These are phyloP conservation scores for bread wheat (Triticum aestivum) DNA, from an alignment of 176 grass and related monocot genomes.

Conservation along the genomic window IWGSC_CS_RefSeq_v2.1 NC_057801.1:54879888-54880387, in stretches of 20 bases:
- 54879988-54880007: background rate
- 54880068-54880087: background rate
- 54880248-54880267: conserved; percentile 78
- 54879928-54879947: background rate
- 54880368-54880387: conserved; percentile 35
- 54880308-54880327: conserved; percentile 86
- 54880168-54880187: conserved; percentile 18
- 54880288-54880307: conserved; percentile 83
- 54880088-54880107: background rate
- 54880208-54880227: conserved; percentile 68
- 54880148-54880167: background rate
- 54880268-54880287: conserved; percentile 81
- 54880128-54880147: background rate
- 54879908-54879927: background rate
- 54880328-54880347: conserved; percentile 63
- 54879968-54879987: conserved; percentile 7
- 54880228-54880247: conserved; percentile 70
- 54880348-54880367: conserved; percentile 7
- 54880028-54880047: background rate
- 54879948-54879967: background rate
- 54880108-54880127: background rate
- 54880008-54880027: background rate
- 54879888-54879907: conserved; percentile 10
- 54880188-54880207: conserved; percentile 74
- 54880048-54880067: background rate